These are phyloP conservation scores for Globisporangium nunn DNA, from an alignment of 352 stramenopile genomes.

Conservation along the genomic window DNA sequence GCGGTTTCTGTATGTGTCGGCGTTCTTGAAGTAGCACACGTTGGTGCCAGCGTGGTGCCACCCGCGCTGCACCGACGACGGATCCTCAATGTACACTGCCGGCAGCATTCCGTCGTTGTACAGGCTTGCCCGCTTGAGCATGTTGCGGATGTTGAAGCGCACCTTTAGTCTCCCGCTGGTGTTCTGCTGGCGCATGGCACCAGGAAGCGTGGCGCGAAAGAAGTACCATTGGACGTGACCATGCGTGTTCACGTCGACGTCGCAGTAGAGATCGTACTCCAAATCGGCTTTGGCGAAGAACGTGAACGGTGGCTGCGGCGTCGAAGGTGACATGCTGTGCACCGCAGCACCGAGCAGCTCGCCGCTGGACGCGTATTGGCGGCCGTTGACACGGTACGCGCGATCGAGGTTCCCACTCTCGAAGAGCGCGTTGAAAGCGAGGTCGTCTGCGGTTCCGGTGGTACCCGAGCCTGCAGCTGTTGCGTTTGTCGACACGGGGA, in stretches of 20 bases:
- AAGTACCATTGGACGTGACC: constrained; percentile 90
- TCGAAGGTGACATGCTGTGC: neutral
- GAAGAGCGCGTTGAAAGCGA: constrained; percentile 59
- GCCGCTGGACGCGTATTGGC: constrained; percentile 42
- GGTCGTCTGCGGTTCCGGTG: constrained; percentile 17
- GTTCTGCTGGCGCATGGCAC: constrained; percentile 2
- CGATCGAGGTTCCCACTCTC: constrained; percentile 76
- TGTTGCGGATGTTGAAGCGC: constrained; percentile 85
- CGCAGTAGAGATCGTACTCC: constrained; percentile 74
- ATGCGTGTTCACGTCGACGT: constrained; percentile 61
- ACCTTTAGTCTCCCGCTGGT: constrained; percentile 20
- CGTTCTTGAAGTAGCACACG: constrained; percentile 83
- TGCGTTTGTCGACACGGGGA: neutral
- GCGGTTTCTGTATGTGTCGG: constrained; percentile 50
- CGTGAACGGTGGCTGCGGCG: constrained; percentile 27
- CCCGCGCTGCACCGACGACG: constrained; percentile 16
- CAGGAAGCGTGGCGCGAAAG: constrained; percentile 43
- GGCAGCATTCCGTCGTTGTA: constrained; percentile 88
- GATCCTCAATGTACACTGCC: constrained; percentile 43
- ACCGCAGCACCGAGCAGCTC: constrained; percentile 20
- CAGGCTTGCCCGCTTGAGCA: constrained; percentile 79
- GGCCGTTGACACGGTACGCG: constrained; percentile 46
- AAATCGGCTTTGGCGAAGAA: constrained; percentile 52
- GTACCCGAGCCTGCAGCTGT: neutral
- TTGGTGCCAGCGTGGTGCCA: constrained; percentile 69